Percentiles rank a stretch among this genome's conserved stretches.
Conservation (phyloP, 257 asterid genomes). For the Solanum clarkiae region DNA sequence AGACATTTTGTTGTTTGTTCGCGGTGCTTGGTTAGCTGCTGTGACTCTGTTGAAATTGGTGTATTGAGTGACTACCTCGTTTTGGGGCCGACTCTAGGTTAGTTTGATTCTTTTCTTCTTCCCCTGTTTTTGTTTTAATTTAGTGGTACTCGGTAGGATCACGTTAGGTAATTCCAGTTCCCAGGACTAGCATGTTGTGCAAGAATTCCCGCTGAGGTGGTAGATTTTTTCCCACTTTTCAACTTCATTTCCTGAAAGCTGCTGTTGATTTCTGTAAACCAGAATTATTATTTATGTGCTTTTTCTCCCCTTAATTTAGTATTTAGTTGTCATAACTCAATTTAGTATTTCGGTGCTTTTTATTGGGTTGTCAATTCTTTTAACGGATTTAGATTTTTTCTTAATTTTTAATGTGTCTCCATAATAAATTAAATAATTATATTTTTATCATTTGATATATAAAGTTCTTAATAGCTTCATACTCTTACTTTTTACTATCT, state of each 20-base stretch:
- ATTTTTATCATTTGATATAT: too few relatives aligned
- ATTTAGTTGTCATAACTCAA: not conserved
- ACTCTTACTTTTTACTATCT: too few relatives aligned
- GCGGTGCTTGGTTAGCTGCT: not conserved
- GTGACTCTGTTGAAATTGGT: not conserved
- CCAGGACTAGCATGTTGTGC: not conserved
- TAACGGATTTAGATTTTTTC: too few relatives aligned
- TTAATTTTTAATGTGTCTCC: too few relatives aligned
- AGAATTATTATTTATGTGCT: not conserved
- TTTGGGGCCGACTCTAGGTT: not conserved
- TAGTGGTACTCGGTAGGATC: not conserved
- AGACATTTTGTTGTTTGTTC: not conserved
- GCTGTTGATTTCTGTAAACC: not conserved
- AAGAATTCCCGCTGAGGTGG: not conserved
- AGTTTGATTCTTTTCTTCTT: not conserved
- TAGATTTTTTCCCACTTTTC: not conserved
- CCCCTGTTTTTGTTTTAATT: not conserved
- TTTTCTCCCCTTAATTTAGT: not conserved
- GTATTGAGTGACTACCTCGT: not conserved
- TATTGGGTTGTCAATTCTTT: too few relatives aligned
- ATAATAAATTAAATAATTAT: too few relatives aligned
- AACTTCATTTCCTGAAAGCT: not conserved
- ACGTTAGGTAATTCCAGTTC: not conserved
- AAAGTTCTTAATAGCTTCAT: too few relatives aligned
- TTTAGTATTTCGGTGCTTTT: too few relatives aligned